Evolutionary conservation across 352 stramenopile genomes (phyloP), one percentile per base, ranked within the genome.

Genomic region (Phytophthora pini): DNA sequence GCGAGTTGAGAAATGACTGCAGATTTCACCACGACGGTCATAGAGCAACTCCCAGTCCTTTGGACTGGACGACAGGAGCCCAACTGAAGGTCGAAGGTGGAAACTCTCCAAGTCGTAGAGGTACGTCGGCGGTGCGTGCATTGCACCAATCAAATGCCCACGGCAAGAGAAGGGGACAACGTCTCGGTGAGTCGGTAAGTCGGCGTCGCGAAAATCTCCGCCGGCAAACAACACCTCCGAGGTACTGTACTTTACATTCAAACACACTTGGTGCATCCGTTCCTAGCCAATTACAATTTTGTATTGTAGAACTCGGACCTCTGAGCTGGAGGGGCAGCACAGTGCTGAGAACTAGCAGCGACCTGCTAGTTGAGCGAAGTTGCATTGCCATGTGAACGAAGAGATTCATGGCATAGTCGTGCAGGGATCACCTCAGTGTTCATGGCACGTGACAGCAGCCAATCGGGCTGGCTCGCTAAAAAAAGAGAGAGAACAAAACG

Each of bases 81-180:
- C 20, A 9, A 36, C 31, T 36, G 29, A 32, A 47, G 43, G 22
- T 27, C 29, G 46, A 41, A 31, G 10, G 44, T 17, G 24, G 38
- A 22, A 13, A 43, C 38, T 43, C 12, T 43, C 12, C 3, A 43
- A 36, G 38, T 39, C 15, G 45, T 47, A 52, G 41, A 39, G 43
- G 17, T 61, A 36, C 24, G 20, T 46, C 39, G 31, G 46, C 17
- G 51, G 45, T 70, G 61, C 53, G 54, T 64, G 54, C 54, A 65
- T 60, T 26, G 55, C 48, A 47, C 61, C 61, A 70, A 70, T 70
- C 61, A 65, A 12, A 51, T 41, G 54, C 13, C n/a, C 8, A 54
- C 26, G 4, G 1, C 8, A 4, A 45, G 29, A 62, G 57, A 59
- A 57, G 57, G 29, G 46, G 51, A 15, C 36, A 20, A 20, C 38